Evolutionary conservation across 2,329 filamentous ascomycete genomes (phyloP).

Genomic region (Venturia aucupariae): DNA sequence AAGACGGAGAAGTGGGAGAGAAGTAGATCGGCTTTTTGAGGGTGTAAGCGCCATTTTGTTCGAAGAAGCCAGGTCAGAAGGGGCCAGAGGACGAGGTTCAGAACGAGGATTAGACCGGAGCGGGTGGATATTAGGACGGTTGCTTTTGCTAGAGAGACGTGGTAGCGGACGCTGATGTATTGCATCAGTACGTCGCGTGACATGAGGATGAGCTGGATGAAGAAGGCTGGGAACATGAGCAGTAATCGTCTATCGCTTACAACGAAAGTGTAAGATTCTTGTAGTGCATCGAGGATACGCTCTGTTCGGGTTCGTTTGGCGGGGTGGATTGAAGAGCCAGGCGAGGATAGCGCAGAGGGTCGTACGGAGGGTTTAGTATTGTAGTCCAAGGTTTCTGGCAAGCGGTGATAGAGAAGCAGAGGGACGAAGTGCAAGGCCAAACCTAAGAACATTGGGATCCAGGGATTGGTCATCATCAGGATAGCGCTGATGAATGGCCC

Average conservation of each 20-base stretch:
- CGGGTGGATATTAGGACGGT: slow-evolving; percentile 26
- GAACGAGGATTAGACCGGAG: slow-evolving; percentile 21
- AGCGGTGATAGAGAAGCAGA: slow-evolving; percentile 17
- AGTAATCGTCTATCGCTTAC: slow-evolving; percentile 23
- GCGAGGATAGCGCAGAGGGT: neutral
- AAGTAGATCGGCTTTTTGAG: slow-evolving; percentile 24
- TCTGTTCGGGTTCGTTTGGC: neutral
- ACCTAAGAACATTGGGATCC: slow-evolving; percentile 25
- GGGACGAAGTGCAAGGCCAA: slow-evolving; percentile 17
- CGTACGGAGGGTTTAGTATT: neutral
- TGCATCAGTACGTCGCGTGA: slow-evolving; percentile 37
- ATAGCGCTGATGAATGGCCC: slow-evolving; percentile 25
- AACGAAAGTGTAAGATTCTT: slow-evolving; percentile 23
- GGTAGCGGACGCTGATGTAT: slow-evolving; percentile 44
- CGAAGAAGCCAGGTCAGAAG: slow-evolving; percentile 20
- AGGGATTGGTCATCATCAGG: slow-evolving; percentile 27
- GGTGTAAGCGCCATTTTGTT: slow-evolving; percentile 18
- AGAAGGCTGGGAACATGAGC: slow-evolving; percentile 23
- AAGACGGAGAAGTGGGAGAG: slow-evolving; percentile 24
- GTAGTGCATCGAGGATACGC: slow-evolving; percentile 13
- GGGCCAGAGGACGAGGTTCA: slow-evolving; percentile 25
- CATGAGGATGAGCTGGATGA: slow-evolving; percentile 21
- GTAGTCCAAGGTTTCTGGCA: slow-evolving; percentile 28
- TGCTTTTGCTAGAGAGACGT: slow-evolving; percentile 33
- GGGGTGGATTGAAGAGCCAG: neutral